phyloP scores from a whole-genome alignment of 441 rosid genomes.

The Sinapis alba region DNA sequence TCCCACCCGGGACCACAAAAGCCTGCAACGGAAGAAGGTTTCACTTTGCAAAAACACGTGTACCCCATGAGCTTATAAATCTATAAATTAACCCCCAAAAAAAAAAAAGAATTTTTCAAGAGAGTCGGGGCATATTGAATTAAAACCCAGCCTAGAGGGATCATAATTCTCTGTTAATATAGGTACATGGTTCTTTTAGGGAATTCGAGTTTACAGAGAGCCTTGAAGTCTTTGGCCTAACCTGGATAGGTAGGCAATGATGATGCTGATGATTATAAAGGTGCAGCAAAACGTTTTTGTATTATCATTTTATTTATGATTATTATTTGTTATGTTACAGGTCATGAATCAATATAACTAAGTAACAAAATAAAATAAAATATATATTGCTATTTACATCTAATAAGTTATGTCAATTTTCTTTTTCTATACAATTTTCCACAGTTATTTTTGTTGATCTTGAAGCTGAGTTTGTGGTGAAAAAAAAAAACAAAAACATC shows the following conservation, averaged over 20 bases:
- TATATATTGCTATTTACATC: slow-evolving; percentile 28
- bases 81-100: no score
- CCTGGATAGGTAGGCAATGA: background rate
- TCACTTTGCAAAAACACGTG: no score
- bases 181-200: background rate
- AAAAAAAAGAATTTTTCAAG: no score
- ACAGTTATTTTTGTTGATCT: slow-evolving; percentile 5
- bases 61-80: no score
- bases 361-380: background rate
- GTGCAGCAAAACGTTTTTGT: background rate
- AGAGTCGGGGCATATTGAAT: no score
- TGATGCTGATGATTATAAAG: background rate
- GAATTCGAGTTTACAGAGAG: background rate
- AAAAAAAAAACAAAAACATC: slow-evolving; percentile 2
- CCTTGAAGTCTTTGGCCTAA: background rate
- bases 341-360: slow-evolving; percentile 11
- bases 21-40: no score
- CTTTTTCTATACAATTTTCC: slow-evolving; percentile 28
- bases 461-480: slow-evolving; percentile 14
- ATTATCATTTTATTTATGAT: background rate
- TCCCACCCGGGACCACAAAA: no score
- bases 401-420: slow-evolving; percentile 14
- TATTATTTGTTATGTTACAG: background rate
- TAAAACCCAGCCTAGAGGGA: no score
- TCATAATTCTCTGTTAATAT: no score